Percentiles rank a stretch among this genome's conserved stretches.
Conservation (phyloP, 2,329 filamentous ascomycete species). For the Setomelanomma holmii region DNA sequence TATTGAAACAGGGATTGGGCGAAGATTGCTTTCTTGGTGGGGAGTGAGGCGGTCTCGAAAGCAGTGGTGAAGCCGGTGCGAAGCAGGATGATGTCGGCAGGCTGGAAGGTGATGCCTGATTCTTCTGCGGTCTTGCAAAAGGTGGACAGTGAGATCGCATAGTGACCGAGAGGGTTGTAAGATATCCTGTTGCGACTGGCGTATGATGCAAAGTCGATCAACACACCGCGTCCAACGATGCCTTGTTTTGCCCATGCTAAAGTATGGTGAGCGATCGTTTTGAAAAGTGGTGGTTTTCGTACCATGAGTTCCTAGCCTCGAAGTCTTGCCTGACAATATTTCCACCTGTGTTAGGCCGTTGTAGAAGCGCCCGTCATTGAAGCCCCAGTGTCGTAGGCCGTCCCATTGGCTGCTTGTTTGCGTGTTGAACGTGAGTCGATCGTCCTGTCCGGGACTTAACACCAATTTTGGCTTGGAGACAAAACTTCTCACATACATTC, state of each 20-base stretch:
- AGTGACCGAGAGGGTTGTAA: slow-evolving; percentile 25
- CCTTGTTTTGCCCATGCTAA: slow-evolving; percentile 31
- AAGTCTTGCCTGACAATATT: slow-evolving; percentile 21
- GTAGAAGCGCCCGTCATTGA: slow-evolving; percentile 30
- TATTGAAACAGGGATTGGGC: slow-evolving; percentile 26
- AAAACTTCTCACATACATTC: slow-evolving; percentile 16
- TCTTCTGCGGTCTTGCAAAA: slow-evolving; percentile 24
- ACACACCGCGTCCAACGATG: slow-evolving; percentile 30
- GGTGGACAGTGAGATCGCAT: slow-evolving; percentile 18
- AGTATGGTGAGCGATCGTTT: neutral
- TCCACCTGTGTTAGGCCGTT: slow-evolving; percentile 27
- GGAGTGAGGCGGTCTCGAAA: slow-evolving; percentile 19
- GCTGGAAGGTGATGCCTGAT: slow-evolving; percentile 22
- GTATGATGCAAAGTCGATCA: slow-evolving; percentile 29
- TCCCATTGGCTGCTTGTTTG: slow-evolving; percentile 66
- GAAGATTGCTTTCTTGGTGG: slow-evolving; percentile 24
- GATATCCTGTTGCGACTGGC: slow-evolving; percentile 23
- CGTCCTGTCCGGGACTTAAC: slow-evolving; percentile 17
- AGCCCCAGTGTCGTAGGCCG: slow-evolving; percentile 26
- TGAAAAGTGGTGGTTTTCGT: neutral
- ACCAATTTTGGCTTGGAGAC: neutral
- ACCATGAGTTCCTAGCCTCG: slow-evolving; percentile 27
- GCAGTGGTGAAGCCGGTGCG: slow-evolving; percentile 24
- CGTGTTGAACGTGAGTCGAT: slow-evolving; percentile 60
- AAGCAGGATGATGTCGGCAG: slow-evolving; percentile 31